Conservation (phyloP, 345 rosid genomes). For the Combretum micranthum region DNA sequence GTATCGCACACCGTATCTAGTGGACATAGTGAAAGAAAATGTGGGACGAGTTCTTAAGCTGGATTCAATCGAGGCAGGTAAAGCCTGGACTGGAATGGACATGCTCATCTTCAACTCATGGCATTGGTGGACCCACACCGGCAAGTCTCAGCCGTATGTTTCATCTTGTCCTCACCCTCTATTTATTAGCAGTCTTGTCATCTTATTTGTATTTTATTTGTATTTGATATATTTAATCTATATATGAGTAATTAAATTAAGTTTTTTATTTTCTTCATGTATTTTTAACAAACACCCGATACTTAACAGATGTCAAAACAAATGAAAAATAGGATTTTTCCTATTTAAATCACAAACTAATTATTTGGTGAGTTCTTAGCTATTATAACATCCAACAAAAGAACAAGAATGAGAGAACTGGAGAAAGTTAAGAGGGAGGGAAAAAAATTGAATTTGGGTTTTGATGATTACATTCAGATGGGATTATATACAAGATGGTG, state of each 20-base stretch:
- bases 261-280: too few relatives aligned
- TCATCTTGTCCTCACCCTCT: background rate
- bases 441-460: background rate
- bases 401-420: background rate
- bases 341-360: too few relatives aligned
- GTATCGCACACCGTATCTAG: constrained; percentile 77
- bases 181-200: background rate
- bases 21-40: constrained; percentile 54
- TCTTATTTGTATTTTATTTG: constrained; percentile 1
- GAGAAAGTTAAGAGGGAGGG: background rate
- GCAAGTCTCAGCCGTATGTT: constrained; percentile 55
- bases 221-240: background rate
- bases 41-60: constrained; percentile 64
- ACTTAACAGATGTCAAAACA: too few relatives aligned
- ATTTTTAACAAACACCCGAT: too few relatives aligned
- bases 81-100: constrained; percentile 79
- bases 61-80: constrained; percentile 54
- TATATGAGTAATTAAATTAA: too few relatives aligned
- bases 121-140: constrained; percentile 99
- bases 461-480: constrained; percentile 36
- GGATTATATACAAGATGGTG: constrained; percentile 70
- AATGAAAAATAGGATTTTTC: too few relatives aligned
- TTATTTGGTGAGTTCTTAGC: too few relatives aligned
- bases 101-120: constrained; percentile 78
- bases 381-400: too few relatives aligned